phyloP scores from a whole-genome alignment of 2,329 filamentous ascomycete genomes.

The Aspergillus sp. region DNA sequence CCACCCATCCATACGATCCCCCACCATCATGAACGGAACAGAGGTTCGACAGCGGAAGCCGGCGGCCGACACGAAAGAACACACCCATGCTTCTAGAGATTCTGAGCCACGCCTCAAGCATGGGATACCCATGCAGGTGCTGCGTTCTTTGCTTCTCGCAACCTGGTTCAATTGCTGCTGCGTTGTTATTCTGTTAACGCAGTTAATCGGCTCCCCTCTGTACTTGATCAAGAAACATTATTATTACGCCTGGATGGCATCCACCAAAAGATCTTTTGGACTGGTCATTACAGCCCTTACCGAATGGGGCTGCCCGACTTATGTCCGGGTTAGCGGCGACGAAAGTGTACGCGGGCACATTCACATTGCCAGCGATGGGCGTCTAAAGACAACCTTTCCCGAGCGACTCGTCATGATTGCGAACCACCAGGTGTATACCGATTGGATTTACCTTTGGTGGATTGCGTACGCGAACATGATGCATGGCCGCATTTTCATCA shows the following conservation, averaged over 20 bases:
- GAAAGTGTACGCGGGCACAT: conserved; percentile 60
- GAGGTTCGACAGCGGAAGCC: conserved; percentile 35
- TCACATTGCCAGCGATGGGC: conserved; percentile 56
- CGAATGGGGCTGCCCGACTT: conserved; percentile 63
- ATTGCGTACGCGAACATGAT: conserved; percentile 64
- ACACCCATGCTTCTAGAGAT: conserved; percentile 22
- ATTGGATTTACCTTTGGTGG: conserved; percentile 71
- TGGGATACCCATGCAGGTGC: conserved; percentile 45
- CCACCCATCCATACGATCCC: neutral
- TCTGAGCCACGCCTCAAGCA: conserved; percentile 43
- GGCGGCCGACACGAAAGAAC: conserved; percentile 16
- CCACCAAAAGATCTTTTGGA: conserved; percentile 65
- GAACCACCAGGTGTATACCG: conserved; percentile 69
- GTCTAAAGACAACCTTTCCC: conserved; percentile 59
- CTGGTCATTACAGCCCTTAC: conserved; percentile 63
- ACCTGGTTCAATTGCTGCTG: conserved; percentile 48
- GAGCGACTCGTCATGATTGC: conserved; percentile 63
- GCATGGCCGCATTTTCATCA: conserved; percentile 67
- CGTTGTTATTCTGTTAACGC: conserved; percentile 52
- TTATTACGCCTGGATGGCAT: conserved; percentile 65
- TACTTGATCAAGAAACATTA: conserved; percentile 62
- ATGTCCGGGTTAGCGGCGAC: conserved; percentile 63
- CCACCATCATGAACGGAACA: conserved; percentile 30
- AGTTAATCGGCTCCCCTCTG: conserved; percentile 60
- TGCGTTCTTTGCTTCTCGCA: conserved; percentile 45